Evolutionary conservation across 2,329 filamentous ascomycete species (phyloP).

Genomic region (Stagonosporopsis tanaceti): DNA sequence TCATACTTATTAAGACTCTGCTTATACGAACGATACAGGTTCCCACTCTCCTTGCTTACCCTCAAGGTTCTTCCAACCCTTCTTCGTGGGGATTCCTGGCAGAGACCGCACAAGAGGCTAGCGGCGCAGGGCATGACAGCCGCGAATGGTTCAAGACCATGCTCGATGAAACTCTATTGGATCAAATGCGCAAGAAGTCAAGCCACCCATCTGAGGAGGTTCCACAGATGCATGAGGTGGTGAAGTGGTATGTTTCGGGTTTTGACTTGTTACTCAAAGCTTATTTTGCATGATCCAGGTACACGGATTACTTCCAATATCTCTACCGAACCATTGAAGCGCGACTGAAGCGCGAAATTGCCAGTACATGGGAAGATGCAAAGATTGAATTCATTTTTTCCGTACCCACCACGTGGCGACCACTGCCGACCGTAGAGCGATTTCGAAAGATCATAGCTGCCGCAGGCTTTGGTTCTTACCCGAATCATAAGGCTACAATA

Average conservation of each 20-base stretch:
- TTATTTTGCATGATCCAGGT: constrained; percentile 53
- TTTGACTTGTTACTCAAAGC: background rate
- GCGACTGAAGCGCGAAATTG: constrained; percentile 46
- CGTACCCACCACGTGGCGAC: constrained; percentile 66
- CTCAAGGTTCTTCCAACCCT: constrained; percentile 38
- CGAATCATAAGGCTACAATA: constrained; percentile 52
- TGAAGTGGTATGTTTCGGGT: constrained; percentile 38
- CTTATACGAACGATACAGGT: constrained; percentile 38
- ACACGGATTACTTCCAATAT: constrained; percentile 57
- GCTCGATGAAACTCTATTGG: constrained; percentile 55
- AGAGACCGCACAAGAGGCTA: constrained; percentile 45
- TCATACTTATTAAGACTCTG: accelerated
- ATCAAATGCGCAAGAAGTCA: constrained; percentile 14
- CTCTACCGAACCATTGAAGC: constrained; percentile 60
- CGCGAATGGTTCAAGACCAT: constrained; percentile 65
- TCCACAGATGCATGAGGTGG: constrained; percentile 55
- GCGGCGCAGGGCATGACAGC: constrained; percentile 53
- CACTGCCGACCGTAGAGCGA: constrained; percentile 58
- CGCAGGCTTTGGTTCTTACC: constrained; percentile 59
- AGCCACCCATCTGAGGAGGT: constrained; percentile 20
- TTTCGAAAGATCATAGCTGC: constrained; percentile 59
- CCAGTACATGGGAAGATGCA: constrained; percentile 51
- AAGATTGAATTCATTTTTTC: constrained; percentile 64
- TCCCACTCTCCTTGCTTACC: constrained; percentile 60
- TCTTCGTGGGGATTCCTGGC: constrained; percentile 65